A percentile compares a stretch with the other conserved stretches of the same genome.
phyloP scores from a whole-genome alignment of 805 yeast species.

The Ogataea zsoltii region DNA sequence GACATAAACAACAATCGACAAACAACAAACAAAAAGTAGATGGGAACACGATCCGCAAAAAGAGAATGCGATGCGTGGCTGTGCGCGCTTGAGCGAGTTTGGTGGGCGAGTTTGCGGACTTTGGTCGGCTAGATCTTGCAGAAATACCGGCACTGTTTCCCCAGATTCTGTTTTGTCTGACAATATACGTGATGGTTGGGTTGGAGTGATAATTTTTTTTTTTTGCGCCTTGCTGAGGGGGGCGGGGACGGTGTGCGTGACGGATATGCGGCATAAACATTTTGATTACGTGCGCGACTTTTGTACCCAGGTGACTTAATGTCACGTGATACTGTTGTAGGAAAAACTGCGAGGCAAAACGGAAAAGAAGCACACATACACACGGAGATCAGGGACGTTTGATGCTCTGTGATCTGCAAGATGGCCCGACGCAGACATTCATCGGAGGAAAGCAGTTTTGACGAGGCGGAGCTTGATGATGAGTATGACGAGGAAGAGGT shows the following conservation, averaged over 20 bases:
- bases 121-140: not conserved
- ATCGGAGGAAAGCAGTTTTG: slow-evolving; percentile 7
- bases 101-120: not conserved
- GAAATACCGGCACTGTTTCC: slow-evolving; percentile 1
- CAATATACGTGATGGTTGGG: slow-evolving; percentile 18
- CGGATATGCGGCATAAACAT: slow-evolving; percentile 6
- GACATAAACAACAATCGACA: slow-evolving; percentile 8
- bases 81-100: too few relatives aligned
- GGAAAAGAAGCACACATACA: not conserved
- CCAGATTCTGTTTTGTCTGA: slow-evolving; percentile 13
- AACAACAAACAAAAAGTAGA: too few relatives aligned
- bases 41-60: too few relatives aligned
- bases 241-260: slow-evolving; percentile 5
- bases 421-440: slow-evolving; percentile 3
- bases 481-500: slow-evolving; percentile 18
- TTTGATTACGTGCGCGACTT: not conserved
- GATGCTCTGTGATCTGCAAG: not conserved
- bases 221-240: not conserved
- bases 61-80: too few relatives aligned
- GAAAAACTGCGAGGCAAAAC: not conserved
- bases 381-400: not conserved
- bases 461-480: slow-evolving; percentile 17
- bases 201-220: not conserved
- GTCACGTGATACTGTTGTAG: not conserved
- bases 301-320: not conserved